Base-by-base conservation (phyloP, 2,329 filamentous ascomycete species). In the Apiospora rasikravindrae region DNA sequence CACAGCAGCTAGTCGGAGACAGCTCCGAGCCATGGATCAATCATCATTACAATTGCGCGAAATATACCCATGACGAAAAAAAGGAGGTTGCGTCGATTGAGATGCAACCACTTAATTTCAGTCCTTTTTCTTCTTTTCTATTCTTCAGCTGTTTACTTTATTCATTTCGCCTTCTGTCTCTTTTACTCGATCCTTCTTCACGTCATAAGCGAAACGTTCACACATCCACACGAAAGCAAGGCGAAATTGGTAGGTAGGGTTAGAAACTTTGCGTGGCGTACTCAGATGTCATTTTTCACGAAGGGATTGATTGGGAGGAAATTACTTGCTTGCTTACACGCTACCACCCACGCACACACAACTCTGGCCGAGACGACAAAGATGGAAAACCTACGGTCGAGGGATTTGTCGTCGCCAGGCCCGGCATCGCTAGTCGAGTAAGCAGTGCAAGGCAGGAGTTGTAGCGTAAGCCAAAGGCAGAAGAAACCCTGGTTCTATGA, bases 41-140 rank as follows among this genome's bases (percentile, higher is more conserved):
- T 61, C 29, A 37, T 61, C 53, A 51, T 33, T 61, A 37, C 53
- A 61, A 61, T 61, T 61, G 53, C 53, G 53, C 53, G 53, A 61
- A 61, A 61, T 61, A 61, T 61, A 61, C 53, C 53, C 53, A 10
- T 37, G 53, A 61, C 53, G 45, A 37, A 33, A 37, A 61, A 33
- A 37, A 61, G 53, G 53, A 19, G 53, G 29, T 61, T 37, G 53
- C 53, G 37, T 22, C 10, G 13, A 10, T 19, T n/a, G 45, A 26
- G n/a, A 53, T 61, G 53, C 53, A 61, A 61, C 57, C 57, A 13
- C 57, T 33, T 37, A 33, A 61, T 61, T 61, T 37, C 57, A 40
- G 57, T 64, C 33, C 57, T 40, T 37, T 61, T n/a, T 40, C 26
- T n/a, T 14, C 49, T 51, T 13, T n/a, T 40, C n/a, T 29, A 10